Evolutionary conservation across 83 land plant genomes (phyloP).

Genomic region (Picea engelmannii): DNA sequence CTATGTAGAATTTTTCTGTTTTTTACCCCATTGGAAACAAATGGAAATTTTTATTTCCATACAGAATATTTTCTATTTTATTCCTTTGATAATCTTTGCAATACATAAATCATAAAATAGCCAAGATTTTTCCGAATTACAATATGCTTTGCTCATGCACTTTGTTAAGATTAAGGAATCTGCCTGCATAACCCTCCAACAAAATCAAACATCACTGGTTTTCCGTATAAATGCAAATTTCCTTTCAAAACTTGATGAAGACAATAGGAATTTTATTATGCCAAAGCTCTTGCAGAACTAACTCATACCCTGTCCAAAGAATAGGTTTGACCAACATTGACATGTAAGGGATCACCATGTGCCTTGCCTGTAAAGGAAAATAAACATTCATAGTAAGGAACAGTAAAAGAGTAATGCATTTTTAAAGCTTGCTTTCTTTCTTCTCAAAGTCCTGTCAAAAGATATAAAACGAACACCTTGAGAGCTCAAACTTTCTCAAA

Average conservation of each 20-base stretch:
- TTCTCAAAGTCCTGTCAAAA: not conserved
- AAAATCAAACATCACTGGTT: not conserved
- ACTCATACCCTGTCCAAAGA: slow-evolving; percentile 85
- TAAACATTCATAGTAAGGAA: not conserved
- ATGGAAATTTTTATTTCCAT: too few species aligned
- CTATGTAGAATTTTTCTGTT: too few species aligned
- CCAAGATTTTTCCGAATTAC: not conserved
- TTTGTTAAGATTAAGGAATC: too few species aligned
- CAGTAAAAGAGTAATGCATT: too few species aligned
- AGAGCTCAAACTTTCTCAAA: not conserved
- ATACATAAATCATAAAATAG: too few species aligned
- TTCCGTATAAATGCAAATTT: not conserved
- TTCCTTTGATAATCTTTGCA: too few species aligned
- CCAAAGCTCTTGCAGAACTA: not conserved
- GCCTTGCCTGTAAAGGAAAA: slow-evolving; percentile 65
- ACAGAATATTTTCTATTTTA: too few species aligned
- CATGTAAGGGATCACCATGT: slow-evolving; percentile 95
- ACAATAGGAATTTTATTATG: not conserved
- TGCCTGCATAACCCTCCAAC: not conserved
- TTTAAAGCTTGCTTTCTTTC: not conserved
- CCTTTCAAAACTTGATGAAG: not conserved
- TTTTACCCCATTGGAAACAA: too few species aligned
- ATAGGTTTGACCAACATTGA: slow-evolving; percentile 93
- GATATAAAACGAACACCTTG: not conserved
- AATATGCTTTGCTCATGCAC: too few species aligned